Evolutionary conservation across 2,329 filamentous ascomycete species (phyloP).

Genomic region (Coleophoma eucalyptorum): DNA sequence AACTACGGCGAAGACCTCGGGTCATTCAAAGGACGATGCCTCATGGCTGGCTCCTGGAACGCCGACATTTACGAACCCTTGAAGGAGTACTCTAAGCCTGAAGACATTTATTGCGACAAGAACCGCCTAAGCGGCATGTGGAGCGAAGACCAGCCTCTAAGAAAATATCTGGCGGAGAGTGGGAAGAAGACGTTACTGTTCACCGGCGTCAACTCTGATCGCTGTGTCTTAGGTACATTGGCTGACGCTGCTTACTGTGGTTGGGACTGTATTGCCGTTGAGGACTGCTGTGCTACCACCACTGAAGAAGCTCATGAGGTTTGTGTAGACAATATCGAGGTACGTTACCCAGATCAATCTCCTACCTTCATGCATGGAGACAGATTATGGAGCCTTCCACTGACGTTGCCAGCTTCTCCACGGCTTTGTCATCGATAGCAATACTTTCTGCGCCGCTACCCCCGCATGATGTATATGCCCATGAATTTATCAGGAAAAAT

Average conservation of each 20-base stretch:
- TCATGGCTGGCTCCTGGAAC: slow-evolving; percentile 52
- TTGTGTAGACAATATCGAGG: not conserved
- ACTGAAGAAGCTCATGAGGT: slow-evolving; percentile 19
- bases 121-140: slow-evolving; percentile 53
- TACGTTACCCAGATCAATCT: not conserved
- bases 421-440: not conserved
- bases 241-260: slow-evolving; percentile 49
- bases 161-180: slow-evolving; percentile 33
- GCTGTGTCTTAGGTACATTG: slow-evolving; percentile 51
- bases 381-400: not conserved
- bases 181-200: slow-evolving; percentile 47
- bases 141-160: slow-evolving; percentile 36
- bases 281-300: slow-evolving; percentile 46
- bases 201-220: slow-evolving; percentile 54
- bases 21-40: slow-evolving; percentile 33
- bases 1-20: slow-evolving; percentile 44
- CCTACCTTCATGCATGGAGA: not conserved
- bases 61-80: slow-evolving; percentile 42
- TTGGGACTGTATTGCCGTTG: slow-evolving; percentile 49
- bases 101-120: slow-evolving; percentile 49
- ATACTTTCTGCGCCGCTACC: not conserved
- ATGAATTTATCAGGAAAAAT: too few species aligned
- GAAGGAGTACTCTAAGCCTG: slow-evolving; percentile 29
- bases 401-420: not conserved
- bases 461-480: too few species aligned